These are phyloP conservation scores for Colletotrichum australisinense DNA, from an alignment of 2,329 filamentous ascomycete species.

Conservation along the genomic window DNA sequence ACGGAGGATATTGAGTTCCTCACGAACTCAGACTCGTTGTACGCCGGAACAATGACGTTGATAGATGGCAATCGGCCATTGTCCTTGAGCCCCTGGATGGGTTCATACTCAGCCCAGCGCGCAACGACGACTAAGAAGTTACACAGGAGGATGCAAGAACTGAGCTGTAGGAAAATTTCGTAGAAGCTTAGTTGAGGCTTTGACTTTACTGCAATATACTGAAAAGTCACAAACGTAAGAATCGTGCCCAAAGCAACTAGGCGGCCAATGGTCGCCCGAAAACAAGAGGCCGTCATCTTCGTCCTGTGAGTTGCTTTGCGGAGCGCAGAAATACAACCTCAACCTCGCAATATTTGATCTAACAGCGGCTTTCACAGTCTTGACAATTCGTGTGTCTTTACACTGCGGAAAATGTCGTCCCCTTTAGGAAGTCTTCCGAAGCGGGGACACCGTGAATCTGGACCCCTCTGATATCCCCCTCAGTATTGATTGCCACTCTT, in stretches of 20 bases:
- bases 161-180: neutral
- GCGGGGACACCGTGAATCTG: neutral
- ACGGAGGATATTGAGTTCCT: constrained; percentile 4
- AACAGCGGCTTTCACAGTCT: neutral
- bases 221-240: neutral
- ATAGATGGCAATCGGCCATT: neutral
- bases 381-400: neutral
- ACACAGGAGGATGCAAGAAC: neutral
- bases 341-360: neutral
- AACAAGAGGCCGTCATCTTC: neutral
- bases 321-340: neutral
- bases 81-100: constrained; percentile 6
- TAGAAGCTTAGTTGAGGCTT: neutral
- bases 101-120: neutral
- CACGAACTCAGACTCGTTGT: constrained; percentile 13
- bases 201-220: neutral
- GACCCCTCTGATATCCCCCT: neutral
- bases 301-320: neutral
- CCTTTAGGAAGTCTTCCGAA: neutral
- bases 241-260: constrained; percentile 5
- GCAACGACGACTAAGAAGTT: constrained; percentile 13
- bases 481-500: neutral
- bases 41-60: neutral
- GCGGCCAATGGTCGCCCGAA: constrained; percentile 4
- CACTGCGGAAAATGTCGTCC: neutral